Evolutionary conservation across 306 rosid species (phyloP).

Genomic region (Quercus gilva): DNA sequence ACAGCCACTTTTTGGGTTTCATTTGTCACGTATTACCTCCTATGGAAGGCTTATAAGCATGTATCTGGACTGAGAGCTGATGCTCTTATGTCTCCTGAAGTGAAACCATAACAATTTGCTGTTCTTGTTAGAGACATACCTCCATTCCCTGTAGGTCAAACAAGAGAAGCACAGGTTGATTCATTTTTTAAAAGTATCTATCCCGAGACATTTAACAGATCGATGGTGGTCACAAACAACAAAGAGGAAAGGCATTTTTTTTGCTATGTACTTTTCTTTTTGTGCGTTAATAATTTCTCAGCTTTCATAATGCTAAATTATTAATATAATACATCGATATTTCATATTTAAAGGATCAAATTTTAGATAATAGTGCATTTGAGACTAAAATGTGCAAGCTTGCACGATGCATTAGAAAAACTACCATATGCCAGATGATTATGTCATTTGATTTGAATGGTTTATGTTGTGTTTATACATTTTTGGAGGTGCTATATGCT

Average conservation of each 20-base stretch:
- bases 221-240: conserved; percentile 77
- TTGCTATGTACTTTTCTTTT: not conserved
- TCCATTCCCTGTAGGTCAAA: conserved; percentile 47
- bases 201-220: conserved; percentile 73
- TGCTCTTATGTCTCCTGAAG: conserved; percentile 61
- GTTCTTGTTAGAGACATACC: conserved; percentile 92
- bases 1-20: conserved; percentile 71
- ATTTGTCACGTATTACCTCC: conserved; percentile 53
- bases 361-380: not conserved
- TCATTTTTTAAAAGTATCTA: conserved; percentile 58
- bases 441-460: not conserved
- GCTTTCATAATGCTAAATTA: too few relatives aligned
- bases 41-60: conserved; percentile 85
- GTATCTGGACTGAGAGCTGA: conserved; percentile 51
- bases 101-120: conserved; percentile 46
- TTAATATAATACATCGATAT: not conserved
- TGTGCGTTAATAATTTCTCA: not conserved
- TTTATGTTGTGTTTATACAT: conserved; percentile 1
- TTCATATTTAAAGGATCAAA: not conserved
- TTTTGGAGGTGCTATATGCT: not conserved
- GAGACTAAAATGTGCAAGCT: not conserved
- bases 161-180: conserved; percentile 74
- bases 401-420: conserved; percentile 8
- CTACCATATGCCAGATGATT: not conserved
- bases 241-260: conserved; percentile 45